A percentile compares a stretch with the other conserved stretches of the same genome.
Evolutionary conservation across 2,329 filamentous ascomycete genomes (phyloP).

Genomic region (Fusarium chlamydosporum): DNA sequence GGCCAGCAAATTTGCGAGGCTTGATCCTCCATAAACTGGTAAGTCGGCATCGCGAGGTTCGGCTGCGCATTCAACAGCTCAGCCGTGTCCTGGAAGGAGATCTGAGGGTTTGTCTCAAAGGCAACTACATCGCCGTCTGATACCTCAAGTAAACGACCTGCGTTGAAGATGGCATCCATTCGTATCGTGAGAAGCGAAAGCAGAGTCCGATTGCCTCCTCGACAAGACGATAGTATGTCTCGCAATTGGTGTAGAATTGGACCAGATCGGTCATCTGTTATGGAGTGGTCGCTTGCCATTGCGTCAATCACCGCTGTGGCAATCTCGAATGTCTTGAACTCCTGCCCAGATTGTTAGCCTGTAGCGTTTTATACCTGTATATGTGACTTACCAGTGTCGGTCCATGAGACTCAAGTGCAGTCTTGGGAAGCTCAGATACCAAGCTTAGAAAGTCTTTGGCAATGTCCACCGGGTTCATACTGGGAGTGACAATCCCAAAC

Average conservation of each 20-base stretch:
- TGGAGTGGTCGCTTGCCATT: slow-evolving; percentile 50
- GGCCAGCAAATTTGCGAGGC: slow-evolving; percentile 49
- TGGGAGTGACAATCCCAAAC: slow-evolving; percentile 52
- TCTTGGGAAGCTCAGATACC: slow-evolving; percentile 60
- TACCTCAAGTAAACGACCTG: slow-evolving; percentile 29
- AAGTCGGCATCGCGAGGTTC: slow-evolving; percentile 44
- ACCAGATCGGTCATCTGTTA: slow-evolving; percentile 48
- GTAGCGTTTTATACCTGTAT: fast-evolving
- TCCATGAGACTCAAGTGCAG: slow-evolving; percentile 65
- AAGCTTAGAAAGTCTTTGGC: slow-evolving; percentile 62
- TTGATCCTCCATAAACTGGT: slow-evolving; percentile 50
- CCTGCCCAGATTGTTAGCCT: slow-evolving; percentile 38
- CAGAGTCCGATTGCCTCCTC: slow-evolving; percentile 60
- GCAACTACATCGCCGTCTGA: slow-evolving; percentile 24
- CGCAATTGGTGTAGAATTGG: slow-evolving; percentile 58
- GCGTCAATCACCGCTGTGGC: slow-evolving; percentile 61
- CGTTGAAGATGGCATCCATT: slow-evolving; percentile 48
- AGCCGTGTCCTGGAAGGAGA: slow-evolving; percentile 31
- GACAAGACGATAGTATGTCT: slow-evolving; percentile 58
- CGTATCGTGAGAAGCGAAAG: slow-evolving; percentile 54
- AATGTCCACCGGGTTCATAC: slow-evolving; percentile 59
- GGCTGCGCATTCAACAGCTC: slow-evolving; percentile 40
- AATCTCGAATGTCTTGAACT: slow-evolving; percentile 64
- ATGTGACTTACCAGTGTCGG: slow-evolving; percentile 57
- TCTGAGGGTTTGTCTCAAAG: slow-evolving; percentile 30